Conservation (phyloP, 805 yeast genomes). For the Sugiyamaella chiloensis region DNA sequence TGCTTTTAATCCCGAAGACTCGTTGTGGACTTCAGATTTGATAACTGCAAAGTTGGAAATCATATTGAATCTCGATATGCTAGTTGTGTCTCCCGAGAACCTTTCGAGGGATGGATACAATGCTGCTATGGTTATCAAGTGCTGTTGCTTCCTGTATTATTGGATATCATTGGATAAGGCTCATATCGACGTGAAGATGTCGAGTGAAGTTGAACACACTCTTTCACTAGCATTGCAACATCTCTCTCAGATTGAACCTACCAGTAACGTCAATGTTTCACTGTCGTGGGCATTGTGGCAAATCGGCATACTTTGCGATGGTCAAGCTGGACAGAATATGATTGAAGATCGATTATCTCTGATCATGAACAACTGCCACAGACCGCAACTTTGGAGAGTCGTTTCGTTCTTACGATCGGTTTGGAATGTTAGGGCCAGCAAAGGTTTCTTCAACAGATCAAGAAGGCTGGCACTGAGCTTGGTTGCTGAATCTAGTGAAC, state of each 20-base stretch:
- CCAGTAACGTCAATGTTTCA: constrained; percentile 4
- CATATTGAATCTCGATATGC: constrained; percentile 6
- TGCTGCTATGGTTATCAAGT: constrained; percentile 14
- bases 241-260: constrained; percentile 7
- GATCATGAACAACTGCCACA: background rate
- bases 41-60: constrained; percentile 7
- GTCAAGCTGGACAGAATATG: constrained; percentile 1
- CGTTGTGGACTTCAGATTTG: constrained; percentile 4
- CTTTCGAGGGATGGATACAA: constrained; percentile 9
- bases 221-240: constrained; percentile 8
- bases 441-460: background rate
- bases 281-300: constrained; percentile 21
- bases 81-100: constrained; percentile 7
- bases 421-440: background rate
- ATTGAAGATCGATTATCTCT: constrained; percentile 8
- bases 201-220: background rate
- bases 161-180: constrained; percentile 12
- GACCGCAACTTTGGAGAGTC: constrained; percentile 4
- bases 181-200: constrained; percentile 8
- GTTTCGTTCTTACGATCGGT: background rate
- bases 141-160: constrained; percentile 15
- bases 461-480: background rate
- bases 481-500: background rate
- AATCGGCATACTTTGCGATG: constrained; percentile 15
- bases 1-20: background rate